Base-by-base conservation (phyloP, 208 protist genomes). In the Trypanosoma grayi region DNA sequence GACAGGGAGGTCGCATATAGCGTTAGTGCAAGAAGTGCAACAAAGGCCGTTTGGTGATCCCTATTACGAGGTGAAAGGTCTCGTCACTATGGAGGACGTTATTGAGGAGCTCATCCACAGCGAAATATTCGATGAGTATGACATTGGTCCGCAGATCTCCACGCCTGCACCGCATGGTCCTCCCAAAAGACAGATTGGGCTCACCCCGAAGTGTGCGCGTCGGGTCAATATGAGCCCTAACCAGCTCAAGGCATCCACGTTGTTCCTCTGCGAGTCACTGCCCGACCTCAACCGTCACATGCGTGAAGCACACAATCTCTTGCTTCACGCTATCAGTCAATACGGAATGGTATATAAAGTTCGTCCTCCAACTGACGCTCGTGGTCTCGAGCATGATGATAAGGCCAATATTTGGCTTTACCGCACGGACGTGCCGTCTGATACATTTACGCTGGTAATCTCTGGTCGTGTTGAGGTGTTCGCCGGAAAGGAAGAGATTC, bases 51-150 rank as follows among this genome's bases (percentile, higher is more conserved):
- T 88, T 61, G 85, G 94, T 24, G 96, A 98, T 74, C 97, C 96
- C 18, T 93, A 92, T 61, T 97, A 98, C 66, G 90, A 98, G 53
- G 83, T 95, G 24, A 87, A 98, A 46, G 97, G 97, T 54, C 87
- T 99, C 48, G 90, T 98, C 9, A 98, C 97, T 36, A 87, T 98
- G 67, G 97, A 99, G 65, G 97, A 99, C 64, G 79, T 99, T 34
- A 96, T 98, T 50, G 97, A 98, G 70, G 93, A 98, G 64, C 93
- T 99, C 45, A 97, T 99, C 64, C 85, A 95, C 67, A 95, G 94
- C 51, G 97, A 98, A 72, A 98, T 99, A 70, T 89, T 98, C 27
- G 97, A 99, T 74, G 97, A 99, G 78, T 96, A 93, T 52, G 97
- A 99, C 71, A 58, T 78, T 10, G 86, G 79, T 56, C 84, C 85